These are phyloP conservation scores for Jaminaea rosea DNA, from an alignment of 1,284 basidiomycete species.

Conservation along the genomic window DNA sequence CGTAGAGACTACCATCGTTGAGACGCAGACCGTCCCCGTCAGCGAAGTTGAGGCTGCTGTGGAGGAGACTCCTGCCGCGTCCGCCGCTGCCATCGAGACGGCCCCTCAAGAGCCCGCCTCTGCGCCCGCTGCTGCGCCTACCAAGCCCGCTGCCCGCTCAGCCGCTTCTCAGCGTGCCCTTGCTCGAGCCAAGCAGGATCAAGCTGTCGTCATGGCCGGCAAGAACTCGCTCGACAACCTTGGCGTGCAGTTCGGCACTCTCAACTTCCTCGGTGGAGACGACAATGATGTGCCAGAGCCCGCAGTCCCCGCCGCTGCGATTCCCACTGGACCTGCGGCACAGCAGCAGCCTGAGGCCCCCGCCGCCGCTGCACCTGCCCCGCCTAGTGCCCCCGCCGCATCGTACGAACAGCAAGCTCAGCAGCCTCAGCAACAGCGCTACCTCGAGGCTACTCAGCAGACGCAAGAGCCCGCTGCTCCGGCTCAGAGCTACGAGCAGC, in stretches of 20 bases:
- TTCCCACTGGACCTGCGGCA: neutral
- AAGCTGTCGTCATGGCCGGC: constrained; percentile 43
- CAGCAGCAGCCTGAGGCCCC: neutral
- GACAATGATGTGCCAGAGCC: constrained; percentile 11
- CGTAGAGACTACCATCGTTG: constrained; percentile 2
- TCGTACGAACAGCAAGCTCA: constrained; percentile 10
- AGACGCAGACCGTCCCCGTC: neutral
- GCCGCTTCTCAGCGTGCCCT: constrained; percentile 19
- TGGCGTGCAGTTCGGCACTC: constrained; percentile 42
- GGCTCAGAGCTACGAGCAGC: constrained; percentile 2
- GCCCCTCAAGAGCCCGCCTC: neutral
- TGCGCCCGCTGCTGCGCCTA: constrained; percentile 5
- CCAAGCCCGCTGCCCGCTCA: constrained; percentile 19
- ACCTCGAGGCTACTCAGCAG: constrained; percentile 4
- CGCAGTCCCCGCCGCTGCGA: neutral
- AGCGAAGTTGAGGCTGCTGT: neutral
- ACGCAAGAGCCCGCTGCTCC: constrained; percentile 3
- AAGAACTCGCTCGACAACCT: constrained; percentile 40
- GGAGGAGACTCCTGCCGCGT: no score
- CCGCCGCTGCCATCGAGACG: neutral
- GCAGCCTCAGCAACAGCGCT: constrained; percentile 18
- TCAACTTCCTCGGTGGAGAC: constrained; percentile 41
- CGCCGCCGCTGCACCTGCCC: no score
- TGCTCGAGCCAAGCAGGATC: constrained; percentile 41
- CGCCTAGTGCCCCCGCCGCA: no score